Conservation (phyloP, 192 early-diverging fungal species). For the Jimgerdemannia lactiflua region DNA sequence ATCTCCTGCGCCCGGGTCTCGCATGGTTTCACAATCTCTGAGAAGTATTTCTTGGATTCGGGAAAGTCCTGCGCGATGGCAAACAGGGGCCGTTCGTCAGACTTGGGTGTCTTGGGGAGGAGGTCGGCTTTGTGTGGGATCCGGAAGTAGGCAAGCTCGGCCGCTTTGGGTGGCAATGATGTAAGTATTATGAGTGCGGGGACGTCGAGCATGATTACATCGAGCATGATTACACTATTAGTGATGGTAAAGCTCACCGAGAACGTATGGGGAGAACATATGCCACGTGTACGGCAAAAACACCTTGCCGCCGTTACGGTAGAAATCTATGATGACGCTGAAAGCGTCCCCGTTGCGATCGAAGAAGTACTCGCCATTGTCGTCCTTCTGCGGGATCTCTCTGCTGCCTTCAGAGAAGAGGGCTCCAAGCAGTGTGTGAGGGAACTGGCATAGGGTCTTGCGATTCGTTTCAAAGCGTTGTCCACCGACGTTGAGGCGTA, state of each 20-base stretch:
- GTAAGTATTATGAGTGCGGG: neutral
- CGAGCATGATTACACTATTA: neutral
- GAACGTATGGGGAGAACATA: neutral
- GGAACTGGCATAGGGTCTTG: neutral
- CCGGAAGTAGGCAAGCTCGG: neutral
- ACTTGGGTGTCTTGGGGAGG: neutral
- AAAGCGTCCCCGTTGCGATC: neutral
- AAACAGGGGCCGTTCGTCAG: too few relatives aligned
- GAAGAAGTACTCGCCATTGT: neutral
- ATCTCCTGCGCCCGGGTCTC: too few relatives aligned
- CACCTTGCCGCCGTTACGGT: neutral
- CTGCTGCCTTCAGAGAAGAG: neutral
- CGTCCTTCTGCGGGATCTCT: neutral
- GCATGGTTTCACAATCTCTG: too few relatives aligned
- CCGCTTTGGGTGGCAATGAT: neutral
- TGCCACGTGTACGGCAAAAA: neutral
- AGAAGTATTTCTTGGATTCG: too few relatives aligned
- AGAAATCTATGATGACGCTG: neutral
- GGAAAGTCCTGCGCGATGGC: too few relatives aligned
- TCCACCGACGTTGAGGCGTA: neutral
- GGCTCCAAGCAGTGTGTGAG: neutral
- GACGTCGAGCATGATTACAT: neutral
- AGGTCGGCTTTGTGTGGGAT: neutral
- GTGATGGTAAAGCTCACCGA: neutral
- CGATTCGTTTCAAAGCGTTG: neutral